phyloP scores from a whole-genome alignment of 495 filamentous ascomycete genomes.

The Daldinia childiae region DNA sequence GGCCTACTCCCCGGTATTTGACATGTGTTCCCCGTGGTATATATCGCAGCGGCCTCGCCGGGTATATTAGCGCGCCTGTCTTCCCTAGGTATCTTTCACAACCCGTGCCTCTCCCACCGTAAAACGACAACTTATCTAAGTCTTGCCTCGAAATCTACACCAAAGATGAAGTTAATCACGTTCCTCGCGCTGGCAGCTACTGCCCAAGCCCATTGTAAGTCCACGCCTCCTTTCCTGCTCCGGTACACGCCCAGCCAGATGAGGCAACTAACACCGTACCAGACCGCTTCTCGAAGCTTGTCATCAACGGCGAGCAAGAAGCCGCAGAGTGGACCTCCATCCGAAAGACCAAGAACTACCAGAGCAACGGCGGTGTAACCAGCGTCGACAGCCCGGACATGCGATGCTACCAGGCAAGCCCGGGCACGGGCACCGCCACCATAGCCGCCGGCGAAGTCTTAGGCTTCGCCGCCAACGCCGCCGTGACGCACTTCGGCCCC shows the following conservation, averaged over 20 bases:
- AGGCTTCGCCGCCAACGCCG: conserved; percentile 54
- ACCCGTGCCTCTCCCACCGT: conserved; percentile 17
- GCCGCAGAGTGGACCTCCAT: conserved; percentile 53
- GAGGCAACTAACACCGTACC: conserved; percentile 4
- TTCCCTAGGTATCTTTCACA: background rate
- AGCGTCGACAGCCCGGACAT: conserved; percentile 53
- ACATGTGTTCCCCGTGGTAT: conserved; percentile 6
- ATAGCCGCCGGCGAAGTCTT: conserved; percentile 53
- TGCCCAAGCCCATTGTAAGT: conserved; percentile 42
- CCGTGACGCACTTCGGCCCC: conserved; percentile 58
- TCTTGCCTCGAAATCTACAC: background rate
- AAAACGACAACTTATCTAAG: background rate
- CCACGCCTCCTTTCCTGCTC: too few relatives aligned
- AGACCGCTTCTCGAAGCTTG: conserved; percentile 54
- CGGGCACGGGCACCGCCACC: conserved; percentile 47
- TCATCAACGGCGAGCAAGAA: conserved; percentile 49
- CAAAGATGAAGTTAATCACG: conserved; percentile 32
- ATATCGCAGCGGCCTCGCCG: background rate
- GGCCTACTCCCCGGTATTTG: conserved; percentile 33
- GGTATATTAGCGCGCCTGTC: conserved; percentile 21
- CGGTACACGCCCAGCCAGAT: too few relatives aligned
- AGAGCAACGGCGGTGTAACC: conserved; percentile 54
- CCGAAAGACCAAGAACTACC: conserved; percentile 61
- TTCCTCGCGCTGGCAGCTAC: conserved; percentile 35
- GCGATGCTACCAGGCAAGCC: conserved; percentile 54